A percentile compares a stretch with the other conserved stretches of the same genome.
These are phyloP conservation scores for Phytophthora citrophthora DNA, from an alignment of 352 stramenopile genomes.

Conservation along the genomic window DNA sequence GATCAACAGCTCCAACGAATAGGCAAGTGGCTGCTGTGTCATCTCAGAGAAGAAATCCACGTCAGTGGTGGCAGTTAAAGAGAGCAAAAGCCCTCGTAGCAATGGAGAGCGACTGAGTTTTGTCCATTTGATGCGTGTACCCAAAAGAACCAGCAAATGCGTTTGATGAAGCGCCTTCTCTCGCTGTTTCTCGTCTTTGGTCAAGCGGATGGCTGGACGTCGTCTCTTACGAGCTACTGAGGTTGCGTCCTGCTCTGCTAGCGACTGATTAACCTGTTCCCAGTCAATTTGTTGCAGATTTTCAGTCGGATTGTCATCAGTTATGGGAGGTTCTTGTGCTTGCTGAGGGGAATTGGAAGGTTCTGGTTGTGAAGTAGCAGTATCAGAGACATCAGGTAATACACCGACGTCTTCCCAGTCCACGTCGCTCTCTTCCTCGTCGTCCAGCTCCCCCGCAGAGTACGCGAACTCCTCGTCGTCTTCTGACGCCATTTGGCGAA, in stretches of 20 bases:
- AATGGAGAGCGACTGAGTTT: constrained; percentile 46
- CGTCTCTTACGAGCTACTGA: constrained; percentile 42
- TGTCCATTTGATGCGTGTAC: constrained; percentile 56
- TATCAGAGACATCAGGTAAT: constrained; percentile 10
- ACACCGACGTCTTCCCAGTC: constrained; percentile 69
- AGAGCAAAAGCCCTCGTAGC: constrained; percentile 66
- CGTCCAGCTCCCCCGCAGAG: constrained; percentile 48
- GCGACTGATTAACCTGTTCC: constrained; percentile 66
- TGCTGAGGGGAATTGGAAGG: constrained; percentile 1
- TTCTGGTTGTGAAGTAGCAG: neutral
- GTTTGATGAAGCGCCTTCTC: constrained; percentile 70
- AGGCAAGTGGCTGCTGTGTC: constrained; percentile 44
- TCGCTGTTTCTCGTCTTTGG: constrained; percentile 66
- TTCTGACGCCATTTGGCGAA: constrained; percentile 21
- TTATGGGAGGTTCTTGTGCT: constrained; percentile 21
- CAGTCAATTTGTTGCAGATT: constrained; percentile 68
- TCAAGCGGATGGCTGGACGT: constrained; percentile 51
- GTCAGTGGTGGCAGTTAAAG: constrained; percentile 47
- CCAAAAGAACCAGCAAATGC: constrained; percentile 72
- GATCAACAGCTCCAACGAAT: constrained; percentile 69
- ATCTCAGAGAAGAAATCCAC: constrained; percentile 57
- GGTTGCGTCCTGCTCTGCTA: constrained; percentile 33
- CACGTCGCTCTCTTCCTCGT: constrained; percentile 59
- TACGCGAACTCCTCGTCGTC: constrained; percentile 65
- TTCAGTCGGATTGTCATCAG: constrained; percentile 14